Evolutionary conservation across 2,329 filamentous ascomycete genomes (phyloP), one percentile per base, ranked within the genome.

Genomic region (Epichloe sylvatica): DNA sequence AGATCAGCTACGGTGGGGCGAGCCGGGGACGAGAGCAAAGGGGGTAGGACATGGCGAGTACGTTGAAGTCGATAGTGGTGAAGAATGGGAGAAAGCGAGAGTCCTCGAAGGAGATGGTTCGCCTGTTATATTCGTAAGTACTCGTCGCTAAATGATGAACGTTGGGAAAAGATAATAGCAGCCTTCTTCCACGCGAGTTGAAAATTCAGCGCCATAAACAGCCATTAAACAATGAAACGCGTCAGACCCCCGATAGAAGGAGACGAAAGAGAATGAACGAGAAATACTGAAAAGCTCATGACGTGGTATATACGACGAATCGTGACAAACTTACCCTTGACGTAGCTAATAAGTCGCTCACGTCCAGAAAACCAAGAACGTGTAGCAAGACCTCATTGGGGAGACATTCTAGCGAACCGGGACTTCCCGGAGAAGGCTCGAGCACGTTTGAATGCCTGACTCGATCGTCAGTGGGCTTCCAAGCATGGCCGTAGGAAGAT

Each of bases 81-180:
- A 15, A 86, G 68, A 49, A 84, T 70, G n/a, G 82, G 83, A 40
- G 81, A 73, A 41, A 79, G 70, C 23, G 78, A 80, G 45, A 86
- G 72, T 41, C 65, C 62, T 54, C 82, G 79, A 47, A 87, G 71
- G 52, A 74, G 74, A 60, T 76, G 82, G 52, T 72, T 81, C 38
- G 75, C 76, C 80, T 83, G 60, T 21, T 15, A 21, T 7, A 41
- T 49, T n/a, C 13, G 33, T 40, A n/a, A 48, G 49, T 21, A 45
- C 17, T 49, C 21, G 25, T 38, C 5, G 35, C 35, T 30, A 4
- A 0, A 30, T 30, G 11, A 8, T 9, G 25, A 9, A 30, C 9
- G 30, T 30, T 30, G 30, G 30, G 3, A 4, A 4, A 2, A 4
- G 8, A 1, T 1, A 4, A 30, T 4, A 30, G 9, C 30, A 30